Evolutionary conservation across 2,329 filamentous ascomycete genomes (phyloP), one percentile per base, ranked within the genome.

Genomic region (Huntiella decipiens): DNA sequence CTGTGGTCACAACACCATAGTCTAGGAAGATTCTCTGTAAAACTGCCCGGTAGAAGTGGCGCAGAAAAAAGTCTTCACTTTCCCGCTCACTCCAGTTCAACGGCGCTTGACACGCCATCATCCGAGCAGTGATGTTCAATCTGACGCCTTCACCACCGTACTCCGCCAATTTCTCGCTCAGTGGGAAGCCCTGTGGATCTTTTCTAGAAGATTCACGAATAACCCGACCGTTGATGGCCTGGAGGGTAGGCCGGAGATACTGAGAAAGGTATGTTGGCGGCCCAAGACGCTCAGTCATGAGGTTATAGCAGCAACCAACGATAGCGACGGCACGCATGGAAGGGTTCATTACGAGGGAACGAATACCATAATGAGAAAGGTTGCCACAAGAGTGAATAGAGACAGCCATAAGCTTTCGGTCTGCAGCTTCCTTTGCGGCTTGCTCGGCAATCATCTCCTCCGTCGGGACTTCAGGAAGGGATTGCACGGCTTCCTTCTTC

Each of bases 381-480:
- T 98, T 96, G 22, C 91, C 91, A 58, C 91, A 98, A 0, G 88
- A 96, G 60, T 98, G 91, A 13, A 98, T 83, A 0, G 91, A 96
- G 28, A 96, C 79, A 12, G 88, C 82, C 79, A 95, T 86, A 34
- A 92, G 66, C 48, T 61, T 56, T 5, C 42, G 44, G 15, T 40
- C 28, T 15, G 31, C 44, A 41, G 58, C 50, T 4, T 53, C 47
- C 38, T 52, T 50, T 38, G 54, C 52, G 22, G 53, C 50, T 32
- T 48, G 51, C 34, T 55, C 52, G n/a, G 22, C 36, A 8, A 37
- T 35, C 7, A 38, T 42, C 11, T 33, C 17, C 13, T 51, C 47
- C 4, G 43, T 44, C 35, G 56, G 12, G 46, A 47, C 19, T 43
- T 45, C 47, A 1, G 57, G 55, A 5, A 55, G 44, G 51, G 62